Evolutionary conservation across 257 asterid genomes (phyloP), one percentile per base, ranked within the genome.

Genomic region (Rubia yunnanensis): DNA sequence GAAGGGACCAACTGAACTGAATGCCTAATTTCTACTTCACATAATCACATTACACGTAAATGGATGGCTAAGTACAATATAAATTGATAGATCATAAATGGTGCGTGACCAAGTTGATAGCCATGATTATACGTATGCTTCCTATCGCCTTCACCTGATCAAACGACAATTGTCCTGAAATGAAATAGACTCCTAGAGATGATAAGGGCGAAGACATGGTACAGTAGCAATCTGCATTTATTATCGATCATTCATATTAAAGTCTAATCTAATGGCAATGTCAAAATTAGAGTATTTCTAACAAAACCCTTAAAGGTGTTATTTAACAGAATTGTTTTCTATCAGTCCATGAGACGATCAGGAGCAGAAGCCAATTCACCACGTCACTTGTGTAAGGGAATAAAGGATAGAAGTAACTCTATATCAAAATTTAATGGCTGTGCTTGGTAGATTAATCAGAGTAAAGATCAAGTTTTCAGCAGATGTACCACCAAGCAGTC

Each of bases 401-500:
- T 26, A 30, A 22, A 58, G 23, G n/a, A 44, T 36, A 27, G 31
- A 46, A 17, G 11, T 49, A 9, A 3, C 34, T 2, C 38, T 44
- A 4, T 44, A 4, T 26, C n/a, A 35, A 20, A 28, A 13, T 22
- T 20, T 18, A 32, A 2, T 34, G 22, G 62, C 50, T 11, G 5
- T 15, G 24, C 32, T 8, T 22, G 44, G 10, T 15, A 22, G 56
- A 38, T 24, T 31, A 30, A 27, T 68, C 24, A 58, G 36, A 44
- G 65, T 34, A 59, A 24, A 17, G 27, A 59, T 69, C 3, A 26
- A 63, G 38, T 26, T 26, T 7, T 23, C 23, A 13, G n/a, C 28
- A 28, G 31, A 70, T n/a, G 67, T 36, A 63, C 58, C 69, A 27
- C 61, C 18, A n/a, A 28, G 22, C 26, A 65, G 32, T 49, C 14